Conservation (phyloP, 441 rosid species). For the Gossypium trilobum region DNA sequence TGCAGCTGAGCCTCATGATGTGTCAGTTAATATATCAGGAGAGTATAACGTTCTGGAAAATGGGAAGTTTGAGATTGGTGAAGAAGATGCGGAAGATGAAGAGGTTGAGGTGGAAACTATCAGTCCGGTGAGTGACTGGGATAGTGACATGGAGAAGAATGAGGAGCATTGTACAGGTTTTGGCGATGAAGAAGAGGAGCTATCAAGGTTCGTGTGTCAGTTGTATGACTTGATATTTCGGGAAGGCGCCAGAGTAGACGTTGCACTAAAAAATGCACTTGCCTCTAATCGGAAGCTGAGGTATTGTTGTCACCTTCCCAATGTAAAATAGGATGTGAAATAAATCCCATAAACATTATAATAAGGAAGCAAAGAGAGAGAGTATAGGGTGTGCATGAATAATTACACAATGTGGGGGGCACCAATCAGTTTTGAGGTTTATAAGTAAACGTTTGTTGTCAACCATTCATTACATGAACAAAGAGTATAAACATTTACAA, state of each 20-base stretch:
- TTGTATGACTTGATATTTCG: conserved; percentile 57
- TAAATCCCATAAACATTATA: background rate
- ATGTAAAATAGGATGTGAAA: conserved; percentile 27
- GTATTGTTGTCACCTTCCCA: conserved; percentile 74
- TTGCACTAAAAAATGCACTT: conserved; percentile 58
- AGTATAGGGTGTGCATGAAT: conserved; percentile 9
- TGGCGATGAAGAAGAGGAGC: conserved; percentile 72
- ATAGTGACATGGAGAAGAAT: conserved; percentile 57
- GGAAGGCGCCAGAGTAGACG: conserved; percentile 60
- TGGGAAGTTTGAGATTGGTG: conserved; percentile 82
- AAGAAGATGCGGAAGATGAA: conserved; percentile 64
- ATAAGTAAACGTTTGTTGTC: conserved; percentile 7
- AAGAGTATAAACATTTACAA: conserved; percentile 5
- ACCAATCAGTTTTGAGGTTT: conserved; percentile 33
- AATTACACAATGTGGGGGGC: conserved; percentile 17
- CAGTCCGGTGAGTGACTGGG: conserved; percentile 86
- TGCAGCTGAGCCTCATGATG: conserved; percentile 57
- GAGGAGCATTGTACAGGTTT: conserved; percentile 31
- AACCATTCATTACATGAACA: conserved; percentile 16
- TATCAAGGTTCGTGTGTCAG: conserved; percentile 60
- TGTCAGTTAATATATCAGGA: conserved; percentile 43
- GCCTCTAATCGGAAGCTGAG: conserved; percentile 53
- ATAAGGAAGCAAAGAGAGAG: background rate
- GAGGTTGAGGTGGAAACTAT: conserved; percentile 39
- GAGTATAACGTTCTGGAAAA: conserved; percentile 47